A percentile compares a stretch with the other conserved stretches of the same genome.
These are phyloP conservation scores for Aspergillus transmontanensis DNA, from an alignment of 2,329 filamentous ascomycete species.

Conservation along the genomic window DNA sequence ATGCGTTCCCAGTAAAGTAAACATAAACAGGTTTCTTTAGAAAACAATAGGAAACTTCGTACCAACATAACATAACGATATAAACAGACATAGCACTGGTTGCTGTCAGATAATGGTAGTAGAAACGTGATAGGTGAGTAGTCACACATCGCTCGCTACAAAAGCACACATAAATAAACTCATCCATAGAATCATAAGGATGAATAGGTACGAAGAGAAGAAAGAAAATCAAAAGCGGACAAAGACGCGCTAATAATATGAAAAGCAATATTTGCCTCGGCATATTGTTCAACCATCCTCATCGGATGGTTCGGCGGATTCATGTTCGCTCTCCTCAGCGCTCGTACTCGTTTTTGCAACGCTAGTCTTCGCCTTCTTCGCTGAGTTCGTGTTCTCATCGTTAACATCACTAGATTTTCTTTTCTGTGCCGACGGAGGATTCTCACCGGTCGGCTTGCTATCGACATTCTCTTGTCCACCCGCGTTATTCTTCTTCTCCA, in stretches of 20 bases:
- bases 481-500: slow-evolving; percentile 67
- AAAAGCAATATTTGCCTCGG: background rate
- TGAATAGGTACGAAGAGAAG: slow-evolving; percentile 23
- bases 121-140: slow-evolving; percentile 23
- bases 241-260: background rate
- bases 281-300: slow-evolving; percentile 48
- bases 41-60: slow-evolving; percentile 24
- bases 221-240: slow-evolving; percentile 9
- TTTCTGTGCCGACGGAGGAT: slow-evolving; percentile 47
- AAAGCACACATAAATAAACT: slow-evolving; percentile 22
- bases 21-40: slow-evolving; percentile 19
- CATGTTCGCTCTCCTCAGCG: slow-evolving; percentile 56
- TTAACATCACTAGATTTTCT: slow-evolving; percentile 53
- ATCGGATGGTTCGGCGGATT: slow-evolving; percentile 50
- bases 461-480: slow-evolving; percentile 38
- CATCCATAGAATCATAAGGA: slow-evolving; percentile 33
- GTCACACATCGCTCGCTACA: slow-evolving; percentile 40
- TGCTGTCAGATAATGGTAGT: slow-evolving; percentile 13
- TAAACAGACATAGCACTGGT: slow-evolving; percentile 31
- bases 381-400: slow-evolving; percentile 44
- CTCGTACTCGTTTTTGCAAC: slow-evolving; percentile 47
- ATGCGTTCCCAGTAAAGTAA: slow-evolving; percentile 25
- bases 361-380: slow-evolving; percentile 55
- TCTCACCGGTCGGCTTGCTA: slow-evolving; percentile 36
- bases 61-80: slow-evolving; percentile 32